Percentiles rank a stretch among this genome's conserved stretches.
phyloP scores from a whole-genome alignment of 176 grass and related monocot species.

The Poa pratensis region DNA sequence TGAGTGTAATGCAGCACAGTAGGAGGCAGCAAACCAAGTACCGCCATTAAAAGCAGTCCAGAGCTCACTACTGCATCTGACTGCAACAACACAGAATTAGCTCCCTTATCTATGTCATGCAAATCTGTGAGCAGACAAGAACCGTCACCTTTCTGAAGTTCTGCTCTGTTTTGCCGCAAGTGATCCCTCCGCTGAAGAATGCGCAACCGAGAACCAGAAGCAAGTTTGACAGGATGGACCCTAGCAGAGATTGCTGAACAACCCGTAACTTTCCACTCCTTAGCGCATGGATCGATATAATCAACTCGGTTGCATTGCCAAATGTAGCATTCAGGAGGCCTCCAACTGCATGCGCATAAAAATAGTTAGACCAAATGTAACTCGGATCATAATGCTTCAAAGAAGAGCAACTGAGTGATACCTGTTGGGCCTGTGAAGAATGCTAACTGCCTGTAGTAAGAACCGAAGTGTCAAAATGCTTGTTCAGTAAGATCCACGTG shows the following conservation, averaged over 20 bases:
- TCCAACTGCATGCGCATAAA: slow-evolving; percentile 55
- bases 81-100: slow-evolving; percentile 43
- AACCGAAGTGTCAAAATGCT: slow-evolving; percentile 39
- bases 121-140: background rate
- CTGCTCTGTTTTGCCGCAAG: slow-evolving; percentile 59
- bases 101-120: background rate
- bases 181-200: slow-evolving; percentile 74
- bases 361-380: slow-evolving; percentile 10
- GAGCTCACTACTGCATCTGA: slow-evolving; percentile 69
- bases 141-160: slow-evolving; percentile 66
- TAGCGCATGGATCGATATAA: slow-evolving; percentile 80
- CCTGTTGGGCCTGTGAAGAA: slow-evolving; percentile 83
- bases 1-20: slow-evolving; percentile 76
- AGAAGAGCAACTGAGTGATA: slow-evolving; percentile 35
- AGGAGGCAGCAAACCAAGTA: slow-evolving; percentile 70
- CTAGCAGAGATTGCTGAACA: slow-evolving; percentile 76
- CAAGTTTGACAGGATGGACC: slow-evolving; percentile 84
- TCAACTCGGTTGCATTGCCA: slow-evolving; percentile 80
- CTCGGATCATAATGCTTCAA: slow-evolving; percentile 38
- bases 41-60: slow-evolving; percentile 81
- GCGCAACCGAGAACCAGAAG: slow-evolving; percentile 75
- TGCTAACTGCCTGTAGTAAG: slow-evolving; percentile 64
- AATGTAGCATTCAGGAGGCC: slow-evolving; percentile 76
- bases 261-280: slow-evolving; percentile 61
- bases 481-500: background rate